These are phyloP conservation scores for Artemisia argyi DNA, from an alignment of 129 eudicot genomes.

Conservation along the genomic window DNA sequence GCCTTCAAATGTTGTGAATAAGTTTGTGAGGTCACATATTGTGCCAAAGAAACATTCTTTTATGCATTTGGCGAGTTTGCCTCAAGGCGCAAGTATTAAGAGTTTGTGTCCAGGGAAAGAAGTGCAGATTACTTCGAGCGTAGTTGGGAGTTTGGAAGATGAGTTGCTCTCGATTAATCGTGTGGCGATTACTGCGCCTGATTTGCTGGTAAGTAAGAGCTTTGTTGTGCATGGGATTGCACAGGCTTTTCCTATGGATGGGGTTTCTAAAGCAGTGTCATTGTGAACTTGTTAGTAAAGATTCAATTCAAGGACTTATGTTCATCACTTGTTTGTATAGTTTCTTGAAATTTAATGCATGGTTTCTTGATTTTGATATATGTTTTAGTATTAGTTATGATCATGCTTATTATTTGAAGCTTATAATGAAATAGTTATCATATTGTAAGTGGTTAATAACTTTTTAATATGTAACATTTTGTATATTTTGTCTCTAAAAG, in stretches of 20 bases:
- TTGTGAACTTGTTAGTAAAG: neutral
- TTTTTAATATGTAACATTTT: too few relatives aligned
- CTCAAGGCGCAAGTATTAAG: slow-evolving; percentile 26
- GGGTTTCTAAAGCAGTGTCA: slow-evolving; percentile 18
- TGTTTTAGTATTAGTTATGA: neutral
- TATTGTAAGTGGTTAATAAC: too few relatives aligned
- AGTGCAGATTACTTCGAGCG: slow-evolving; percentile 31
- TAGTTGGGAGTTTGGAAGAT: slow-evolving; percentile 1
- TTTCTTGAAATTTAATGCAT: neutral
- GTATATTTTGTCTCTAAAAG: too few relatives aligned
- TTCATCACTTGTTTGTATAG: neutral
- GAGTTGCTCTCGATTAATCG: slow-evolving; percentile 33
- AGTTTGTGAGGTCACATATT: slow-evolving; percentile 53
- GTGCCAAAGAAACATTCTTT: slow-evolving; percentile 44
- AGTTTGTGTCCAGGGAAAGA: slow-evolving; percentile 40
- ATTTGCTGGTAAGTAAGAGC: slow-evolving; percentile 37
- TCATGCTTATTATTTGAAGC: too few relatives aligned
- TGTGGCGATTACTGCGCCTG: slow-evolving; percentile 50
- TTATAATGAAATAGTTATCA: too few relatives aligned
- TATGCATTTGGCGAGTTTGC: slow-evolving; percentile 43
- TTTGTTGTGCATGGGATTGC: slow-evolving; percentile 70
- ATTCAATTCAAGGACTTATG: too few relatives aligned
- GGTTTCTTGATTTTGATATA: neutral
- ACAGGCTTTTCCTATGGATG: slow-evolving; percentile 39
- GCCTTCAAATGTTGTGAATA: slow-evolving; percentile 34